Conservation (phyloP, 257 asterid genomes). For the Penstemon eatonii region DNA sequence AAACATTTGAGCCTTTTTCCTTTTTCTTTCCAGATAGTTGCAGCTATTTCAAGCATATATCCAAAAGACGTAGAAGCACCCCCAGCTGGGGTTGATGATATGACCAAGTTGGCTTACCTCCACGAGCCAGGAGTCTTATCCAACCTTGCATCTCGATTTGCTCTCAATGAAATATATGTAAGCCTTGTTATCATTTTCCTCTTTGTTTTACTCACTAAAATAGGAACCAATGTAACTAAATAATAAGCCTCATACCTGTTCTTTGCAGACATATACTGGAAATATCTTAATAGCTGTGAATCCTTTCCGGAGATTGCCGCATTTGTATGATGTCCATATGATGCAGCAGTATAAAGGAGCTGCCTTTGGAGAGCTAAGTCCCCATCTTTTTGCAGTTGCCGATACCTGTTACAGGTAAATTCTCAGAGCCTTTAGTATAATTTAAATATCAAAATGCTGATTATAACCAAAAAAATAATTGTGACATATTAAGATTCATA, state of each 20-base stretch:
- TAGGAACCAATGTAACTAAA: conserved; percentile 19
- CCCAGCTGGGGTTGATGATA: conserved; percentile 92
- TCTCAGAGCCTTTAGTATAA: conserved; percentile 9
- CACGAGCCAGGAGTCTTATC: conserved; percentile 86
- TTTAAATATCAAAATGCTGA: neutral
- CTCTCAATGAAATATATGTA: conserved; percentile 87
- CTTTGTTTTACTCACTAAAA: no score
- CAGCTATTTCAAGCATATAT: conserved; percentile 80
- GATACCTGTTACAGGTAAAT: conserved; percentile 83
- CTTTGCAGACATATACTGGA: conserved; percentile 92
- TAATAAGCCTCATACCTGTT: conserved; percentile 19
- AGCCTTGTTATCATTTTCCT: conserved; percentile 22
- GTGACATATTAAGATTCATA: conserved; percentile 20
- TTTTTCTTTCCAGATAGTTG: conserved; percentile 56
- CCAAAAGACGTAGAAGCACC: conserved; percentile 96
- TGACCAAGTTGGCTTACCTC: conserved; percentile 95
- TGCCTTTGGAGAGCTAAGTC: conserved; percentile 89
- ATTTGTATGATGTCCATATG: conserved; percentile 87
- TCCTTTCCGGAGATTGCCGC: conserved; percentile 88
- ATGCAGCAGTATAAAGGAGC: conserved; percentile 97
- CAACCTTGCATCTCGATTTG: conserved; percentile 75
- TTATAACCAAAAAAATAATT: no score
- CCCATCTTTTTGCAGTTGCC: conserved; percentile 97
- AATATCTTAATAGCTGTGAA: conserved; percentile 92
- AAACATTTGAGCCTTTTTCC: conserved; percentile 22